Conservation (phyloP, 108 stramenopile species). For the Pseudonitzschia delicatissima region DNA sequence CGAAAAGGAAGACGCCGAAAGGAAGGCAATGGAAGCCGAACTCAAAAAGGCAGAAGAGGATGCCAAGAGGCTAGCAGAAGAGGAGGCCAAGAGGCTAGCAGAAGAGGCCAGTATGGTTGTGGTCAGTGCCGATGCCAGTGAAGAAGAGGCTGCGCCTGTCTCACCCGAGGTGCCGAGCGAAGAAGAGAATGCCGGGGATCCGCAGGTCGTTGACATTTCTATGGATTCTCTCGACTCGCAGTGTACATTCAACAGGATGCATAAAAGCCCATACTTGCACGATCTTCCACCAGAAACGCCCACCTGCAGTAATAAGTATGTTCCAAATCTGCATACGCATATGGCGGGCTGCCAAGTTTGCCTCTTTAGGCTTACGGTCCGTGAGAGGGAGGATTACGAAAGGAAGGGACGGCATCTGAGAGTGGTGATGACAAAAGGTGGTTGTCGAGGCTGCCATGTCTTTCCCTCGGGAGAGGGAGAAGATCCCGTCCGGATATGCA, state of each 20-base stretch:
- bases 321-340: constrained; percentile 10
- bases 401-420: constrained; percentile 27
- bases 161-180: too few species aligned
- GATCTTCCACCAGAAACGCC: too few species aligned
- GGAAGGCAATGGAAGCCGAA: constrained; percentile 23
- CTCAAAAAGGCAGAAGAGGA: constrained; percentile 19
- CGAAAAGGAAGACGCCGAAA: constrained; percentile 18
- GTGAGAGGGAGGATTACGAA: constrained; percentile 24
- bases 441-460: constrained; percentile 23
- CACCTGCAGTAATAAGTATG: constrained; percentile 24
- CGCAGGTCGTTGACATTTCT: too few species aligned
- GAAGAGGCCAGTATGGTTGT: background rate
- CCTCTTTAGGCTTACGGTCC: constrained; percentile 21
- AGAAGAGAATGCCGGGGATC: too few species aligned
- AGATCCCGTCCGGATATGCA: constrained; percentile 31
- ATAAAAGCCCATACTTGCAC: too few species aligned
- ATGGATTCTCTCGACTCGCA: too few species aligned
- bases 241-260: too few species aligned
- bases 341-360: constrained; percentile 28
- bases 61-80: constrained; percentile 11
- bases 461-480: constrained; percentile 35
- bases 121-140: background rate
- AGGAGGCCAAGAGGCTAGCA: constrained; percentile 1
- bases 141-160: constrained; percentile 20
- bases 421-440: constrained; percentile 20